phyloP scores from a whole-genome alignment of 2,329 filamentous ascomycete genomes.

The Onygenales sp. region DNA sequence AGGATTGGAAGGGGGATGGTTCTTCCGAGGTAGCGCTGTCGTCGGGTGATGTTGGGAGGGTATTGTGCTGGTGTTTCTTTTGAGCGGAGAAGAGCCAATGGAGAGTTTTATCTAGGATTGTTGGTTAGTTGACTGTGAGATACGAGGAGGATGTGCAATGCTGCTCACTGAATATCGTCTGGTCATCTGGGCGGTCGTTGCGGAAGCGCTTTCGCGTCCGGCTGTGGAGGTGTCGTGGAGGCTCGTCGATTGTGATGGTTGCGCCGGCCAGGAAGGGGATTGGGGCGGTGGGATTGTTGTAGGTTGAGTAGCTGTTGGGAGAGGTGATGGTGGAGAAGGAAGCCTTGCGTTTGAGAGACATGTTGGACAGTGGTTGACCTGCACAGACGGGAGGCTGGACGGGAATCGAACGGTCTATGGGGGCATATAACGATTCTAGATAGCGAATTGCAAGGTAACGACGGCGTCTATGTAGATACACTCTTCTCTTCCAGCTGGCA shows the following conservation, averaged over 20 bases:
- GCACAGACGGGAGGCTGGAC: background rate
- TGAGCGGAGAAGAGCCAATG: conserved; percentile 34
- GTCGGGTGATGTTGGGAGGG: conserved; percentile 6
- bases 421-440: background rate
- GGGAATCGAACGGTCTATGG: background rate
- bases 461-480: no score
- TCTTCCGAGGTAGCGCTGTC: conserved; percentile 20
- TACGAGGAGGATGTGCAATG: background rate
- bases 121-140: background rate
- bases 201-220: conserved; percentile 51
- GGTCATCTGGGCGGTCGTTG: conserved; percentile 49
- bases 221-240: conserved; percentile 39
- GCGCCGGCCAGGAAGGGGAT: conserved; percentile 14
- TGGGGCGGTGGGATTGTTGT: conserved; percentile 17
- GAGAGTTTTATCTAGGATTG: conserved; percentile 31
- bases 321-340: conserved; percentile 39
- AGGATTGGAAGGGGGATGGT: conserved; percentile 15
- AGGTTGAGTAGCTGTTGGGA: conserved; percentile 27
- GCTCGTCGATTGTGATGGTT: conserved; percentile 22
- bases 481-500: no score
- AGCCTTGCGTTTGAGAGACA: conserved; percentile 52
- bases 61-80: conserved; percentile 17
- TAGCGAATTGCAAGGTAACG: no score
- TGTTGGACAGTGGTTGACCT: conserved; percentile 15
- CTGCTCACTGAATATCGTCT: conserved; percentile 43